Conservation (phyloP, 306 rosid genomes). For the Trifolium fragiferum region DNA sequence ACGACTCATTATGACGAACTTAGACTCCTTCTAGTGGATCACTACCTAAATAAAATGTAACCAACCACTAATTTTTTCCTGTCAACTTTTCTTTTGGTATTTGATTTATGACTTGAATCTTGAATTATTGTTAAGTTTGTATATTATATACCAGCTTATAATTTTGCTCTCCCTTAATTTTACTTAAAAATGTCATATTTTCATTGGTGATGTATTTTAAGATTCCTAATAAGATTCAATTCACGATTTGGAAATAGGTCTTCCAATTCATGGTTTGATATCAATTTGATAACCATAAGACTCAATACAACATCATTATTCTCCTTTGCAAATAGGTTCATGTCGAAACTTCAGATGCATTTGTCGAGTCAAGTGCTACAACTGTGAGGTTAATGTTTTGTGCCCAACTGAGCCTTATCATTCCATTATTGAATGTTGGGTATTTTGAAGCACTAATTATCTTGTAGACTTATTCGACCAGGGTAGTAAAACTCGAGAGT, state of each 20-base stretch:
- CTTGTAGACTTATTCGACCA: neutral
- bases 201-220: neutral
- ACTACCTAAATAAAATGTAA: neutral
- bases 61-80: neutral
- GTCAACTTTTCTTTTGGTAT: neutral
- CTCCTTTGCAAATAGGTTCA: neutral
- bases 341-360: neutral
- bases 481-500: neutral
- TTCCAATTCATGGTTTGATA: neutral
- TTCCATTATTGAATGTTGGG: neutral
- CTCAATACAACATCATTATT: neutral
- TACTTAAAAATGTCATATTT: neutral
- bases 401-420: neutral
- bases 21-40: too few relatives aligned
- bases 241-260: neutral
- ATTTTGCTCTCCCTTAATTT: too few relatives aligned
- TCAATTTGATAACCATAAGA: neutral
- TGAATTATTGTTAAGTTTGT: neutral
- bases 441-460: neutral
- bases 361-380: neutral
- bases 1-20: too few relatives aligned
- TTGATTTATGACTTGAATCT: neutral
- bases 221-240: neutral
- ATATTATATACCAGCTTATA: neutral
- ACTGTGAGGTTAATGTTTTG: neutral